phyloP scores from a whole-genome alignment of 2,329 filamentous ascomycete genomes.

The Drechslerella stenobrocha region DNA sequence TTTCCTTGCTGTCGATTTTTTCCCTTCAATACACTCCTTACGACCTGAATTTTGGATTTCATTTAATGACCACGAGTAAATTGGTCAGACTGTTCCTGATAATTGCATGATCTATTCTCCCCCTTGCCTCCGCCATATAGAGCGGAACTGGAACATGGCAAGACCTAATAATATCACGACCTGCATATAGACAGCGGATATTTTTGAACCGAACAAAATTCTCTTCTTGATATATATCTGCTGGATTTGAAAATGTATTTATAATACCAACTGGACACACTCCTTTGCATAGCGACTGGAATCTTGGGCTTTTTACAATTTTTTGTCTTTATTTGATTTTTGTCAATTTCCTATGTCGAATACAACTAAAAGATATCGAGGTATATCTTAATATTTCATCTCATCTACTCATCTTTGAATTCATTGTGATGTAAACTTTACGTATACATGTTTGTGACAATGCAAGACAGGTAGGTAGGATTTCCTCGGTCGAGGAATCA shows the following conservation, averaged over 20 bases:
- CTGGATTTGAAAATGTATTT: conserved; percentile 36
- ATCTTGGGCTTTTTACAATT: conserved; percentile 24
- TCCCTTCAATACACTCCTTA: conserved; percentile 20
- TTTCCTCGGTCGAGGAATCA: too few relatives aligned
- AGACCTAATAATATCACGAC: conserved; percentile 48
- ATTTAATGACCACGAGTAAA: neutral
- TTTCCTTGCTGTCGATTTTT: neutral
- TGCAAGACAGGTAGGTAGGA: too few relatives aligned
- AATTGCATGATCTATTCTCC: conserved; percentile 46
- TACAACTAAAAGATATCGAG: conserved; percentile 33
- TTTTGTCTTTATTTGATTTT: conserved; percentile 11
- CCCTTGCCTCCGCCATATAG: conserved; percentile 47
- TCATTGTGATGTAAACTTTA: too few relatives aligned
- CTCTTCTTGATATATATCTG: conserved; percentile 23
- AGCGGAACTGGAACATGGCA: conserved; percentile 43
- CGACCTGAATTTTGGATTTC: conserved; percentile 16
- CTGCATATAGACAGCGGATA: conserved; percentile 48
- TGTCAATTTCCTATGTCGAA: conserved; percentile 10
- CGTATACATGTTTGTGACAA: too few relatives aligned
- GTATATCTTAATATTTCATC: conserved; percentile 15
- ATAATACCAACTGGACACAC: conserved; percentile 46
- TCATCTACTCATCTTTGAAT: too few relatives aligned
- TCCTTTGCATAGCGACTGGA: conserved; percentile 48
- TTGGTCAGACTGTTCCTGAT: conserved; percentile 20
- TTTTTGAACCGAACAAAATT: conserved; percentile 20